Conservation (phyloP, 208 protist genomes). For the Leishmania turanica region DNA sequence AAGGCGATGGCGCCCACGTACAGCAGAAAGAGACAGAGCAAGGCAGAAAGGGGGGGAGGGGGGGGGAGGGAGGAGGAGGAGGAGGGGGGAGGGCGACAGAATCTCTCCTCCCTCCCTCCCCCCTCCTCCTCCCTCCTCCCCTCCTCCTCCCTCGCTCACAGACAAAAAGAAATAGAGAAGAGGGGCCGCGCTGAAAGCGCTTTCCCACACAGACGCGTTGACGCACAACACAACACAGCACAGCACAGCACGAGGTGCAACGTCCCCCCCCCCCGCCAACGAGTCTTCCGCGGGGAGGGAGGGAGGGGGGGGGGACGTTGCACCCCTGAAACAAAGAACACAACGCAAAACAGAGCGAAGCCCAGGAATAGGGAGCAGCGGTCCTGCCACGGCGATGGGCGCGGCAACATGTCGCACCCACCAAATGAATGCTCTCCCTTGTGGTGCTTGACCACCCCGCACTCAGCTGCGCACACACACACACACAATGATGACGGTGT, state of each 20-base stretch:
- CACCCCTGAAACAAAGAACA: neutral
- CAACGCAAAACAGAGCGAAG: neutral
- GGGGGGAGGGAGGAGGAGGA: too few species aligned
- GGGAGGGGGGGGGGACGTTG: neutral
- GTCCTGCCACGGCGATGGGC: neutral
- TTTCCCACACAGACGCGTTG: neutral
- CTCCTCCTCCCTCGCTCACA: neutral
- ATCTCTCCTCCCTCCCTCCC: neutral
- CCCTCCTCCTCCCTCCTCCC: too few species aligned
- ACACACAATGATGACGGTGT: neutral
- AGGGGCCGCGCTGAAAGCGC: neutral
- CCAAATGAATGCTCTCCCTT: neutral
- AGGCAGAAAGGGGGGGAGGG: neutral
- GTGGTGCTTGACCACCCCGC: neutral
- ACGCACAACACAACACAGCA: neutral
- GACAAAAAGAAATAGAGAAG: neutral
- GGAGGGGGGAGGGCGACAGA: neutral
- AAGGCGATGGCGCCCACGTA: too few species aligned
- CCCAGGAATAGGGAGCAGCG: neutral
- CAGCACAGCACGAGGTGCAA: neutral
- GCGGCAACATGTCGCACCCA: neutral
- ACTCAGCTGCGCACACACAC: neutral
- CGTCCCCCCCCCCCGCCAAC: neutral
- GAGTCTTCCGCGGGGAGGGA: neutral
- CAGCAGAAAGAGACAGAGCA: too few species aligned